Base-by-base conservation (phyloP, 768 basidiomycete genomes). In the Mycena pura region DNA sequence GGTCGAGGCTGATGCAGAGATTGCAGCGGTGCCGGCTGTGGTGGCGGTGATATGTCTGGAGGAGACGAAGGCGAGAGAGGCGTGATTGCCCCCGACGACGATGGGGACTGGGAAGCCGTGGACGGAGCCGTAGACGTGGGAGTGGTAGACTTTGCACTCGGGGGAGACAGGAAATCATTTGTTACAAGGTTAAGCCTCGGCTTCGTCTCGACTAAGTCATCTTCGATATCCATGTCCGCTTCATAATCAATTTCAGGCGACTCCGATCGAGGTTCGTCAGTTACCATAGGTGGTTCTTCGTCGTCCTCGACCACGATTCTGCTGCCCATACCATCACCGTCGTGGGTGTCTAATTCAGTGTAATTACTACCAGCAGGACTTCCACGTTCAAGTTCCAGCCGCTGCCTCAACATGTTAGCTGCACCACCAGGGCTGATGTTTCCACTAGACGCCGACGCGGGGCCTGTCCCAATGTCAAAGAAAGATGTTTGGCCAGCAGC, bases 241-340 rank as follows among this genome's bases (percentile, higher is more conserved):
- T 65, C 66, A 27, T 40, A 72, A 27, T 72, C 71, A 48, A 73
- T 65, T 53, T 80, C 76, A 54, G 63, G 63, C 62, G 66, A 68
- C 66, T 66, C 13, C 45, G 63, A 27, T 45, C 55, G 40, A 40
- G 62, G 44, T 40, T 65, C 51, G 46, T 52, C 32, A 31, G 48
- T 31, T 58, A 57, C 41, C 57, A 65, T 49, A 45, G 59, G 62
- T 22, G 60, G 54, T 34, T 70, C 65, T 47, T 83, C 81, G 13
- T 81, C 79, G 46, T 84, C 82, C 21, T 82, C 81, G 7, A 83
- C 73, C 1, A 82, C 79, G 50, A 84, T 79, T 19, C 76, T 67
- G 39, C 69, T 70, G 41, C 67, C 77, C 48, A 63, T 62, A 46
- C 65, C 73, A 14, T 47, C 64, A 11, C 50, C 59, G 13, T 57